Percentiles rank a stretch among this genome's conserved stretches.
Conservation (phyloP, 768 basidiomycete species). For the Chalciporus piperatus region DNA sequence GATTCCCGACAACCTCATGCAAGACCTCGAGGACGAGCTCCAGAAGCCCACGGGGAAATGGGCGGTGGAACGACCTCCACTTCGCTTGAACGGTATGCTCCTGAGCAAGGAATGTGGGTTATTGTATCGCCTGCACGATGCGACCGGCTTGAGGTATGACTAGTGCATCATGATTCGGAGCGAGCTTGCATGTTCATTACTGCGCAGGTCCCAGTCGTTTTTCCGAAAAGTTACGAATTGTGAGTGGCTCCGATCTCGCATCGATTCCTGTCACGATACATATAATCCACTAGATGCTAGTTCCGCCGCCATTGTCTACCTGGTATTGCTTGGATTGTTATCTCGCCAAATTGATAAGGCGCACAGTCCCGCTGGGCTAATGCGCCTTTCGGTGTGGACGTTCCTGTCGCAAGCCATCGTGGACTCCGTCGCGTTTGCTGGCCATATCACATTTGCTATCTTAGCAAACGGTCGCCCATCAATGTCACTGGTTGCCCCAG, state of each 20-base stretch:
- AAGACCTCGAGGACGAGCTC: slow-evolving; percentile 70
- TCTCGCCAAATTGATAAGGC: slow-evolving; percentile 73
- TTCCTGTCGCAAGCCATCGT: slow-evolving; percentile 77
- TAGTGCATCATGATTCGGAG: neutral
- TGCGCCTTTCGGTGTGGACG: slow-evolving; percentile 79
- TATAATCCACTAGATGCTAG: slow-evolving; percentile 59
- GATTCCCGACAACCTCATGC: slow-evolving; percentile 55
- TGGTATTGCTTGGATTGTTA: slow-evolving; percentile 62
- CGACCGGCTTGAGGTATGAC: slow-evolving; percentile 65
- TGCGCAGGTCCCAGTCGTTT: slow-evolving; percentile 53
- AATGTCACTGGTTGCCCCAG: slow-evolving; percentile 77
- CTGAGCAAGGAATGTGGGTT: slow-evolving; percentile 82
- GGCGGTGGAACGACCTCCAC: slow-evolving; percentile 53
- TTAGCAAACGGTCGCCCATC: slow-evolving; percentile 80
- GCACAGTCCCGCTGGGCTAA: slow-evolving; percentile 74
- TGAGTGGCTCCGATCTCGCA: slow-evolving; percentile 24
- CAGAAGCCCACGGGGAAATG: slow-evolving; percentile 71
- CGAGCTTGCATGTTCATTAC: neutral
- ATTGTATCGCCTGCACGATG: slow-evolving; percentile 61
- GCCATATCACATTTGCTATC: slow-evolving; percentile 86
- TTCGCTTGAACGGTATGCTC: slow-evolving; percentile 61
- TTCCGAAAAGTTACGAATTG: slow-evolving; percentile 74
- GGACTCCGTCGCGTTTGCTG: slow-evolving; percentile 83
- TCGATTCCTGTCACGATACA: slow-evolving; percentile 1
- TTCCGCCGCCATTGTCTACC: slow-evolving; percentile 60